phyloP scores from a whole-genome alignment of 2,329 filamentous ascomycete species.

The Ascocoryne sarcoides region DNA sequence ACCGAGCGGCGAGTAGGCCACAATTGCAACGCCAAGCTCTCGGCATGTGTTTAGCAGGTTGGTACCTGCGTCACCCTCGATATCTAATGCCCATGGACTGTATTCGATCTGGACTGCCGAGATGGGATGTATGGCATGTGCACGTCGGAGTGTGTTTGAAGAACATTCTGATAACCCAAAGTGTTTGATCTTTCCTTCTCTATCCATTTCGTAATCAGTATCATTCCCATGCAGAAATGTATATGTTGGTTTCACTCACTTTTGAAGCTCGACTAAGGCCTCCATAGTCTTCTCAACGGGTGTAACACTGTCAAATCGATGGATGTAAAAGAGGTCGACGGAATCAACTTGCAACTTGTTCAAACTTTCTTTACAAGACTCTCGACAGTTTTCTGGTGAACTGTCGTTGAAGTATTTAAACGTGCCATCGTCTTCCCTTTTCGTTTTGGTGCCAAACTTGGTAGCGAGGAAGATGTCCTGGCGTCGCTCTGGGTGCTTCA shows the following conservation, averaged over 20 bases:
- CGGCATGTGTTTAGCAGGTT: slow-evolving; percentile 44
- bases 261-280: slow-evolving; percentile 33
- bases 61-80: slow-evolving; percentile 43
- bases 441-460: slow-evolving; percentile 41
- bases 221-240: too few relatives aligned
- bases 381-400: slow-evolving; percentile 34
- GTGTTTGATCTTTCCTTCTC: slow-evolving; percentile 47
- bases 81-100: slow-evolving; percentile 44
- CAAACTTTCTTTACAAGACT: slow-evolving; percentile 34
- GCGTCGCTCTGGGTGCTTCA: slow-evolving; percentile 35
- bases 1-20: slow-evolving; percentile 52
- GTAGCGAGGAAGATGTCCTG: slow-evolving; percentile 43
- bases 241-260: slow-evolving; percentile 7
- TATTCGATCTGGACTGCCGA: slow-evolving; percentile 47
- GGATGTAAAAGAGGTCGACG: slow-evolving; percentile 31
- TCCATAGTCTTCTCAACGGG: slow-evolving; percentile 37
- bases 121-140: slow-evolving; percentile 39
- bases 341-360: slow-evolving; percentile 32
- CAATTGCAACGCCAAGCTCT: slow-evolving; percentile 48
- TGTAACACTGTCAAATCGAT: slow-evolving; percentile 32
- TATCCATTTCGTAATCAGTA: neutral
- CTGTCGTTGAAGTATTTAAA: too few relatives aligned
- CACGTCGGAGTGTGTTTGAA: slow-evolving; percentile 41
- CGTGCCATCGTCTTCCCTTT: slow-evolving; percentile 7
- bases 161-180: slow-evolving; percentile 46